Conservation (phyloP, 768 basidiomycete genomes). For the Amanita thiersii region DNA sequence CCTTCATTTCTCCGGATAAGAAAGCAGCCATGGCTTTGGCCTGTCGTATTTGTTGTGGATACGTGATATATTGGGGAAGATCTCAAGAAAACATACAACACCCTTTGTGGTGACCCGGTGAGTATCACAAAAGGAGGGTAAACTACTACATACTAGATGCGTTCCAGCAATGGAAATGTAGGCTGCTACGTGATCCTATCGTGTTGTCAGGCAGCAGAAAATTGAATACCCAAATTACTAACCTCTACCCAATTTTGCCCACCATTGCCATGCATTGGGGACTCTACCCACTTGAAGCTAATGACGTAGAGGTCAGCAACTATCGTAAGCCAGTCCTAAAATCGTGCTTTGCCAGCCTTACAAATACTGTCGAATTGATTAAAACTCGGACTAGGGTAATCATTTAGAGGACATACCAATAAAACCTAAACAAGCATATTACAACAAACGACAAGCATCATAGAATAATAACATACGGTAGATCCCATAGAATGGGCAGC, state of each 20-base stretch:
- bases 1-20: slow-evolving; percentile 91
- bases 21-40: slow-evolving; percentile 95
- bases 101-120: slow-evolving; percentile 36
- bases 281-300: slow-evolving; percentile 97
- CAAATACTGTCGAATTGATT: slow-evolving; percentile 62
- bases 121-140: background rate
- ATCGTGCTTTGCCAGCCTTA: slow-evolving; percentile 28
- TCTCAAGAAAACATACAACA: slow-evolving; percentile 42
- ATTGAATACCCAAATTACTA: slow-evolving; percentile 9
- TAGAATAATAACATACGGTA: slow-evolving; percentile 38
- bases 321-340: slow-evolving; percentile 6
- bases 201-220: slow-evolving; percentile 5
- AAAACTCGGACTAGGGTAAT: slow-evolving; percentile 1
- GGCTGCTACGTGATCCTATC: slow-evolving; percentile 75
- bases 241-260: slow-evolving; percentile 92
- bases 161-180: slow-evolving; percentile 84
- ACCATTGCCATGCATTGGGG: slow-evolving; percentile 70
- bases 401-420: slow-evolving; percentile 30
- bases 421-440: slow-evolving; percentile 26
- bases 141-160: slow-evolving; percentile 50
- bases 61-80: slow-evolving; percentile 2
- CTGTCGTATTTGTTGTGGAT: slow-evolving; percentile 23
- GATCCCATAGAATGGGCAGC: slow-evolving; percentile 85
- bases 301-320: background rate
- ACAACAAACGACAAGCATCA: slow-evolving; percentile 1